Evolutionary conservation across 352 stramenopile species (phyloP).

Genomic region (Salisapilia sapeloensis): DNA sequence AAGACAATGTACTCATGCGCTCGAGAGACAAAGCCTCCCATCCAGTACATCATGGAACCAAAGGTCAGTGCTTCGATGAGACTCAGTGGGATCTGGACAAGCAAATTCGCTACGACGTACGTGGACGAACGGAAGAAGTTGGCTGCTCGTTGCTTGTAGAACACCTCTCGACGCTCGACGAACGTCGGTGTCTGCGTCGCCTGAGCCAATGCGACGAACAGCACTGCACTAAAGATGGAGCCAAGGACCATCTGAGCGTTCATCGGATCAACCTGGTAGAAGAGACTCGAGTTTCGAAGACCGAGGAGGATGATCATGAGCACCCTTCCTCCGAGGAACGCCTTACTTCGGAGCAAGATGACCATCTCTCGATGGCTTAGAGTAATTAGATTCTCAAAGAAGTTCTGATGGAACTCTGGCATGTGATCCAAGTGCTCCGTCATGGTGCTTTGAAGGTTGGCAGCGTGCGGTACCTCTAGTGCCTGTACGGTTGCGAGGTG

Average conservation of each 20-base stretch:
- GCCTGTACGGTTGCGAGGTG: slow-evolving; percentile 7
- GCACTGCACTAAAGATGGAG: slow-evolving; percentile 56
- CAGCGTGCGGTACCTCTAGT: slow-evolving; percentile 9
- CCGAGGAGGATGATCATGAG: slow-evolving; percentile 29
- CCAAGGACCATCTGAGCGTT: slow-evolving; percentile 35
- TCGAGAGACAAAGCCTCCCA: slow-evolving; percentile 35
- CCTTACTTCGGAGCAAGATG: slow-evolving; percentile 33
- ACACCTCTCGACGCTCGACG: slow-evolving; percentile 36
- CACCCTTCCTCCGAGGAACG: slow-evolving; percentile 18
- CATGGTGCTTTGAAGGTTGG: slow-evolving; percentile 10
- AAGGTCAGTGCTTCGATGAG: slow-evolving; percentile 55
- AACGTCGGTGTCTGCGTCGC: slow-evolving; percentile 59
- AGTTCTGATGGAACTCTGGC: slow-evolving; percentile 27
- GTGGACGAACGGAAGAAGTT: slow-evolving; percentile 67
- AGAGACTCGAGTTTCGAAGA: slow-evolving; percentile 20
- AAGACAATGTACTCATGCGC: slow-evolving; percentile 35
- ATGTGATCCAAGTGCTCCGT: slow-evolving; percentile 11
- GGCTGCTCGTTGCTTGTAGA: slow-evolving; percentile 64
- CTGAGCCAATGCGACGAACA: slow-evolving; percentile 67
- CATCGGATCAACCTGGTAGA: slow-evolving; percentile 23
- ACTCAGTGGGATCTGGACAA: slow-evolving; percentile 12
- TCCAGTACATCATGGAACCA: slow-evolving; percentile 63
- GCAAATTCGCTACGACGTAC: slow-evolving; percentile 32
- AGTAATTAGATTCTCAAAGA: slow-evolving; percentile 18
- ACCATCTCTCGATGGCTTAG: slow-evolving; percentile 43